Conservation (phyloP, 1,284 basidiomycete genomes). For the Fomitopsis betulina region DNA sequence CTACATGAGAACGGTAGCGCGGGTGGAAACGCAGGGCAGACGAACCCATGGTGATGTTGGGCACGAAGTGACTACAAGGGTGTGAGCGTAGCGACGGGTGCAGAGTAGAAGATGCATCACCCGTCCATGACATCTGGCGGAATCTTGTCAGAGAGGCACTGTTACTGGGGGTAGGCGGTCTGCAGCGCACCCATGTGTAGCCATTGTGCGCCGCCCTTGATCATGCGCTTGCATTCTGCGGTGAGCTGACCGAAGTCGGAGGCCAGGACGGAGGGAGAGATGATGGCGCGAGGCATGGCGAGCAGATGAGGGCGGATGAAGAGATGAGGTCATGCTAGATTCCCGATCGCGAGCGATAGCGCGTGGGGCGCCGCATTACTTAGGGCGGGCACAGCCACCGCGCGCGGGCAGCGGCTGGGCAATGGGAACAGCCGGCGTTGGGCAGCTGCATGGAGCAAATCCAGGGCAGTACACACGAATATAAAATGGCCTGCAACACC, state of each 20-base stretch:
- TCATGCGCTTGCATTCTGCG: constrained; percentile 91
- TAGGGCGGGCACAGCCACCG: neutral
- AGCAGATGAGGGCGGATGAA: neutral
- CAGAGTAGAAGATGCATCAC: constrained; percentile 35
- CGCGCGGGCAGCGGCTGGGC: neutral
- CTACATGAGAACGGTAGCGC: constrained; percentile 9
- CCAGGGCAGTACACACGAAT: neutral
- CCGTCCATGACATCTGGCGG: constrained; percentile 94
- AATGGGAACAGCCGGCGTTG: too few species aligned
- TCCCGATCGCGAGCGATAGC: neutral
- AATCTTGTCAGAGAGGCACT: constrained; percentile 2
- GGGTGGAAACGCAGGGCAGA: constrained; percentile 10
- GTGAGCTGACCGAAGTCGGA: constrained; percentile 93
- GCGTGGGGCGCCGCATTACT: neutral
- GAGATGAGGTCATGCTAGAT: neutral
- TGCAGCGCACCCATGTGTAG: constrained; percentile 83
- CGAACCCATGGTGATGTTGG: constrained; percentile 94
- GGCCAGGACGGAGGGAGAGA: constrained; percentile 88
- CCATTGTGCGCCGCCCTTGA: constrained; percentile 90
- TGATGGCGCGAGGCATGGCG: constrained; percentile 79
- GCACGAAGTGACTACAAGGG: constrained; percentile 84
- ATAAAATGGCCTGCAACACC: too few species aligned
- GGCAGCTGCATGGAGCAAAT: too few species aligned
- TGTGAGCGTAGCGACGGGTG: constrained; percentile 13
- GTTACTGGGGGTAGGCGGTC: constrained; percentile 1